These are phyloP conservation scores for Zelopaecilomyces penicillatus DNA, from an alignment of 2,329 filamentous ascomycete species.

Conservation along the genomic window DNA sequence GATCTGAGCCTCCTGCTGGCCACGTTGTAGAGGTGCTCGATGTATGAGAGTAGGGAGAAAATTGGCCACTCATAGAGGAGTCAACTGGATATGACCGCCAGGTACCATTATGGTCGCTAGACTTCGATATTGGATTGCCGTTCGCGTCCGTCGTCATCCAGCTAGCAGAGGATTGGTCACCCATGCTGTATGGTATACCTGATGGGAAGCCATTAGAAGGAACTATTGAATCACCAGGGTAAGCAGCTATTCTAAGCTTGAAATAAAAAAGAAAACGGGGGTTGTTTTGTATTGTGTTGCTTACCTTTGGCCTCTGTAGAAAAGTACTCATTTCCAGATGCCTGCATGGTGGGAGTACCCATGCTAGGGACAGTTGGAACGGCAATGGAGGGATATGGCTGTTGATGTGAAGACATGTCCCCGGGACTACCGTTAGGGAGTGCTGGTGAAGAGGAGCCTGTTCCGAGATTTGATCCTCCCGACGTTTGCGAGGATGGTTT, in stretches of 20 bases:
- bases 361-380: slow-evolving; percentile 38
- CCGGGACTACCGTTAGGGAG: slow-evolving; percentile 33
- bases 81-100: slow-evolving; percentile 45
- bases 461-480: slow-evolving; percentile 31
- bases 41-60: slow-evolving; percentile 40
- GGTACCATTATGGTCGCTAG: slow-evolving; percentile 32
- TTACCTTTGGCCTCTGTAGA: slow-evolving; percentile 35
- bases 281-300: slow-evolving; percentile 14
- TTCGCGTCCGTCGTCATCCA: slow-evolving; percentile 39
- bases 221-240: slow-evolving; percentile 16
- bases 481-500: slow-evolving; percentile 33
- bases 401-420: slow-evolving; percentile 31
- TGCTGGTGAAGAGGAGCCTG: slow-evolving; percentile 41
- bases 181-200: slow-evolving; percentile 30
- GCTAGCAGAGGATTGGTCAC: slow-evolving; percentile 27
- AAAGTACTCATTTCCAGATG: slow-evolving; percentile 28
- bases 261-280: slow-evolving; percentile 11
- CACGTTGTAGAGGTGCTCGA: slow-evolving; percentile 33
- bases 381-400: slow-evolving; percentile 33
- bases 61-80: slow-evolving; percentile 41
- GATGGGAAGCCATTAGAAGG: slow-evolving; percentile 23
- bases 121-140: slow-evolving; percentile 30
- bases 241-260: neutral
- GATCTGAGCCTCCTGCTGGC: slow-evolving; percentile 29
- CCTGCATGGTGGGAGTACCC: slow-evolving; percentile 29